Evolutionary conservation across 768 basidiomycete genomes (phyloP).

Genomic region (Boletus eberwhitei): DNA sequence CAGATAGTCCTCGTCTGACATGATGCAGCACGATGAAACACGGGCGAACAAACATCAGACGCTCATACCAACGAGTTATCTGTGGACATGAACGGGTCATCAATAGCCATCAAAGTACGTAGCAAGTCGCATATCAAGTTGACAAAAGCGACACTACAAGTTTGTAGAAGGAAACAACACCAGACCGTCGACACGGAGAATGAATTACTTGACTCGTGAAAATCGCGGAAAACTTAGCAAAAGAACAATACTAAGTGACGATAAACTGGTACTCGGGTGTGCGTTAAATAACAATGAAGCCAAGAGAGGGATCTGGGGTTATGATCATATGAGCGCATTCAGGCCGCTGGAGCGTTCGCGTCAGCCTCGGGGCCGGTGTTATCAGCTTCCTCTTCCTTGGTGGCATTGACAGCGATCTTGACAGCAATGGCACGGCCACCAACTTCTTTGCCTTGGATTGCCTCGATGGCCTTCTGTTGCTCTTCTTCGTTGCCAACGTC

Average conservation of each 20-base stretch:
- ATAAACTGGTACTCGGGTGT: conserved; percentile 21
- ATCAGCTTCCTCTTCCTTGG: conserved; percentile 55
- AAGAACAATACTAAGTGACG: conserved; percentile 34
- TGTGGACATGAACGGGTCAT: conserved; percentile 24
- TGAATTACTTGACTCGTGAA: conserved; percentile 32
- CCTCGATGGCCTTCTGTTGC: conserved; percentile 87
- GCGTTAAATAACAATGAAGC: conserved; percentile 29
- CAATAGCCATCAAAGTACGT: conserved; percentile 29
- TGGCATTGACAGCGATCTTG: conserved; percentile 91
- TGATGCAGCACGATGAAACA: conserved; percentile 25
- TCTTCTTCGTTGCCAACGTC: conserved; percentile 87
- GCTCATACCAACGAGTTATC: background rate
- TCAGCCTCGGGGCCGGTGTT: conserved; percentile 32
- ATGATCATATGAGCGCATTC: conserved; percentile 18
- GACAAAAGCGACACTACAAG: conserved; percentile 32
- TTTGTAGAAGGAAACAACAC: conserved; percentile 39
- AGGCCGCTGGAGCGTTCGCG: conserved; percentile 20
- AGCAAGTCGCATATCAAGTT: conserved; percentile 23
- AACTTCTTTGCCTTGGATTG: conserved; percentile 84
- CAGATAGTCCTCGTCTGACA: conserved; percentile 80
- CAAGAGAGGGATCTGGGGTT: conserved; percentile 23
- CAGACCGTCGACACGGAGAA: conserved; percentile 38
- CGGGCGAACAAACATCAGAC: conserved; percentile 21
- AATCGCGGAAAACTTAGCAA: conserved; percentile 38
- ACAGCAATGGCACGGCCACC: conserved; percentile 84